These are phyloP conservation scores for Akanthomyces muscarius DNA, from an alignment of 2,329 filamentous ascomycete genomes.

Conservation along the genomic window DNA sequence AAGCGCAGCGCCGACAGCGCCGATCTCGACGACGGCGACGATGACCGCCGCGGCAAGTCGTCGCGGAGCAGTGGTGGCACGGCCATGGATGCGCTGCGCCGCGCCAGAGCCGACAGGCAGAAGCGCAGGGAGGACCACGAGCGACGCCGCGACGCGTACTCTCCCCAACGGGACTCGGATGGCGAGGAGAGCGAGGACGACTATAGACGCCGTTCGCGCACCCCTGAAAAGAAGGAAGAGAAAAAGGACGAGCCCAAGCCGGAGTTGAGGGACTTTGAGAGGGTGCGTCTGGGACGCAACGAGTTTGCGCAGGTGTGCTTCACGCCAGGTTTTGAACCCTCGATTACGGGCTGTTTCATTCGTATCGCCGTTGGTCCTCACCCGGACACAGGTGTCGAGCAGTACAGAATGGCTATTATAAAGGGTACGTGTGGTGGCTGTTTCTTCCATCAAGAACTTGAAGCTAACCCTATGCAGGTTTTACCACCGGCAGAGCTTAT, in stretches of 20 bases:
- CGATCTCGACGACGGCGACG: slow-evolving; percentile 68
- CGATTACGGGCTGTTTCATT: slow-evolving; percentile 78
- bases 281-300: slow-evolving; percentile 75
- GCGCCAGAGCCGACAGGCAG: slow-evolving; percentile 59
- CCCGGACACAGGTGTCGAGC: slow-evolving; percentile 63
- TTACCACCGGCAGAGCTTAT: slow-evolving; percentile 76
- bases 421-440: slow-evolving; percentile 56
- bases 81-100: slow-evolving; percentile 67
- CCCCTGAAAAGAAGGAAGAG: slow-evolving; percentile 53
- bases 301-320: slow-evolving; percentile 91
- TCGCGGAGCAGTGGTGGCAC: slow-evolving; percentile 61
- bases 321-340: slow-evolving; percentile 80
- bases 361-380: slow-evolving; percentile 81
- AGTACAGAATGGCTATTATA: slow-evolving; percentile 85
- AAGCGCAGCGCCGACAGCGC: slow-evolving; percentile 76
- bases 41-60: slow-evolving; percentile 54
- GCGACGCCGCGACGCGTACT: slow-evolving; percentile 53
- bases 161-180: slow-evolving; percentile 31
- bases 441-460: not conserved
- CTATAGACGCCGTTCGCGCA: slow-evolving; percentile 53
- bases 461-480: slow-evolving; percentile 51
- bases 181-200: slow-evolving; percentile 78
- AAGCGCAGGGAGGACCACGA: slow-evolving; percentile 49
- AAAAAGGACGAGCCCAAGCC: slow-evolving; percentile 64
- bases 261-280: slow-evolving; percentile 76